Evolutionary conservation across 2,329 filamentous ascomycete species (phyloP).

Genomic region (Botryotinia globosa): DNA sequence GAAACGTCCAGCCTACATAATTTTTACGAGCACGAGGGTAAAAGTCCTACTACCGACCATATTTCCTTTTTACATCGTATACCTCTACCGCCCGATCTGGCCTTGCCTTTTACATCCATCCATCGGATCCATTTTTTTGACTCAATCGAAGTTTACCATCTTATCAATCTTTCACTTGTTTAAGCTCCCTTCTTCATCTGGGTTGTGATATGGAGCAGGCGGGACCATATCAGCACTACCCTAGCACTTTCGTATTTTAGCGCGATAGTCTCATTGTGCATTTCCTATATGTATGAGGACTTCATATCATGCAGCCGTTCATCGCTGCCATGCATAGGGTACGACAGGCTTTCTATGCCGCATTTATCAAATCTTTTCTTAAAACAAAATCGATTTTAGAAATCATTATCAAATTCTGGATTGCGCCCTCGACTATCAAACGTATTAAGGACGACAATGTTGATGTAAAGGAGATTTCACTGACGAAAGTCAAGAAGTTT

Average conservation of each 20-base stretch:
- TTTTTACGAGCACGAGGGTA: constrained; percentile 9
- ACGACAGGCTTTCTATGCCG: constrained; percentile 53
- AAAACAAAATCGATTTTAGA: constrained; percentile 58
- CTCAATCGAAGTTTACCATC: not conserved
- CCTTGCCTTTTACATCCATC: not conserved
- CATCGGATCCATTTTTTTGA: not conserved
- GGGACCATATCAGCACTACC: constrained; percentile 12
- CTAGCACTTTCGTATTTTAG: constrained; percentile 24
- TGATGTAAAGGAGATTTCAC: constrained; percentile 21
- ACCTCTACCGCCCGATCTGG: not conserved
- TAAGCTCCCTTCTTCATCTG: not conserved
- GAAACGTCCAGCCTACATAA: not conserved
- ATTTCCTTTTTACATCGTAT: not conserved
- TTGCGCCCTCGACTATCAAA: constrained; percentile 40
- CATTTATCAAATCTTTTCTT: constrained; percentile 55
- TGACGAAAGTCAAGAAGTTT: constrained; percentile 44
- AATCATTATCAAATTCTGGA: constrained; percentile 55
- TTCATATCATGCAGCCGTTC: constrained; percentile 47
- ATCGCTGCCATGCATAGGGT: constrained; percentile 57
- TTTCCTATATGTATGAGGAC: constrained; percentile 36
- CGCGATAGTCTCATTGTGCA: constrained; percentile 20
- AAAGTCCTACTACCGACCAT: constrained; percentile 11
- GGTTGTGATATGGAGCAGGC: constrained; percentile 8
- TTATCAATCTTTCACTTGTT: not conserved
- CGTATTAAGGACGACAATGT: constrained; percentile 29